Conservation (phyloP, 345 rosid genomes). For the Lepidium didymum region DNA sequence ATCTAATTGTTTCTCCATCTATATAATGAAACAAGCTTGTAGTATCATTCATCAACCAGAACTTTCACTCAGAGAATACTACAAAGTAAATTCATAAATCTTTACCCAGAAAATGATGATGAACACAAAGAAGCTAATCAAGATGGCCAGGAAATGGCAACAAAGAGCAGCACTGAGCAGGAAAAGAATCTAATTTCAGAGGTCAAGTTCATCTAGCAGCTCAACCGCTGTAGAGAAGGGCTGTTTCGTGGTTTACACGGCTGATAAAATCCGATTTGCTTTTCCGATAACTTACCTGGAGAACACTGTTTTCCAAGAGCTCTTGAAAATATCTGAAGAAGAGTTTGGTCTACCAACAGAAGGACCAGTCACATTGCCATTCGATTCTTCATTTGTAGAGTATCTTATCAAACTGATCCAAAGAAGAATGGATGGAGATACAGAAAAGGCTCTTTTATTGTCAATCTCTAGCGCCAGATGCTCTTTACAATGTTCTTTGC, state of each 20-base stretch:
- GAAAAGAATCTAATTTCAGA: slow-evolving; percentile 18
- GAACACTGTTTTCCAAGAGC: slow-evolving; percentile 25
- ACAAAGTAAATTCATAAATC: neutral
- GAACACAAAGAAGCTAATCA: slow-evolving; percentile 14
- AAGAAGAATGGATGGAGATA: slow-evolving; percentile 20
- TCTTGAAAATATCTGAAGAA: slow-evolving; percentile 30
- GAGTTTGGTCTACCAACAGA: no score
- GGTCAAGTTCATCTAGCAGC: neutral
- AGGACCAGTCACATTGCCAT: no score
- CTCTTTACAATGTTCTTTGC: neutral
- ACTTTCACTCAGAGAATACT: neutral
- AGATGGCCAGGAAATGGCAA: slow-evolving; percentile 29
- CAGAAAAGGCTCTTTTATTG: slow-evolving; percentile 26
- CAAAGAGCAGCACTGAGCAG: slow-evolving; percentile 12
- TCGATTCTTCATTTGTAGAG: slow-evolving; percentile 14
- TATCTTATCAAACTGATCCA: slow-evolving; percentile 17
- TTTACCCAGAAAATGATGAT: neutral
- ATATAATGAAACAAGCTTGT: no score
- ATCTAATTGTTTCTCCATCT: no score
- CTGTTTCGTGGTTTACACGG: slow-evolving; percentile 34
- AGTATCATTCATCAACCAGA: no score
- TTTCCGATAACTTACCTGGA: slow-evolving; percentile 20
- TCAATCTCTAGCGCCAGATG: slow-evolving; percentile 12
- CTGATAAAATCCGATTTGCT: slow-evolving; percentile 16
- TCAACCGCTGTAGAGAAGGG: slow-evolving; percentile 16